Evolutionary conservation across 2,329 filamentous ascomycete genomes (phyloP).

Genomic region (Microdochium bolleyi): DNA sequence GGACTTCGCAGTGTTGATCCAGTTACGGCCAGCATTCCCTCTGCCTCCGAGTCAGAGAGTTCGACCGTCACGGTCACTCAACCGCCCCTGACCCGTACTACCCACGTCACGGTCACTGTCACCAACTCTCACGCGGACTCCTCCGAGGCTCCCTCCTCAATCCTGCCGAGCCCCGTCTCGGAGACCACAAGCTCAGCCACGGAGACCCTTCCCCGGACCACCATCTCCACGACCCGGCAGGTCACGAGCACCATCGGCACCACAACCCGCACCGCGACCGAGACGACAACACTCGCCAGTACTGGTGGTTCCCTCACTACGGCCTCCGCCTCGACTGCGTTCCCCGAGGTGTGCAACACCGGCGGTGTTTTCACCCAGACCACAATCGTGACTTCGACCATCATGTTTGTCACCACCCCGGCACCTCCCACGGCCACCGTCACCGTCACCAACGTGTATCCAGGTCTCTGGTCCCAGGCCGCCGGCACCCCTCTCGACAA

Average conservation of each 20-base stretch:
- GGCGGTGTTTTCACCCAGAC: background rate
- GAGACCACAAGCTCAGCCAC: background rate
- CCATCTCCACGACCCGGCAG: background rate
- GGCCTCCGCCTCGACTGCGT: constrained; percentile 3
- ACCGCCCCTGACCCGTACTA: constrained; percentile 4
- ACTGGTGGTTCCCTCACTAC: background rate
- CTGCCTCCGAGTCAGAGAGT: background rate
- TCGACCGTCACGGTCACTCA: background rate
- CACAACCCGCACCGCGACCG: background rate
- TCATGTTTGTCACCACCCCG: constrained; percentile 5
- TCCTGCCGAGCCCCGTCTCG: background rate
- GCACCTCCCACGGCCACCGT: constrained; percentile 25
- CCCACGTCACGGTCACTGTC: constrained; percentile 3
- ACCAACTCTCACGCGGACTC: background rate
- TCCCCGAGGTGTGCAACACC: constrained; percentile 7
- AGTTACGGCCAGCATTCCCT: background rate
- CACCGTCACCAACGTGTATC: constrained; percentile 4
- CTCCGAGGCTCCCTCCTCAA: background rate
- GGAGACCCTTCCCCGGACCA: background rate
- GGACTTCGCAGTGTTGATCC: background rate
- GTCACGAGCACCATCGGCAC: background rate
- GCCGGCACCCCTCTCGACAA: background rate
- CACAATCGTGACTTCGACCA: background rate
- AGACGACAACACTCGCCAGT: background rate
- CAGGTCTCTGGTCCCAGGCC: constrained; percentile 1